Conservation (phyloP, 1,139 yeast genomes). For the Hanseniaspora sp. region DNA sequence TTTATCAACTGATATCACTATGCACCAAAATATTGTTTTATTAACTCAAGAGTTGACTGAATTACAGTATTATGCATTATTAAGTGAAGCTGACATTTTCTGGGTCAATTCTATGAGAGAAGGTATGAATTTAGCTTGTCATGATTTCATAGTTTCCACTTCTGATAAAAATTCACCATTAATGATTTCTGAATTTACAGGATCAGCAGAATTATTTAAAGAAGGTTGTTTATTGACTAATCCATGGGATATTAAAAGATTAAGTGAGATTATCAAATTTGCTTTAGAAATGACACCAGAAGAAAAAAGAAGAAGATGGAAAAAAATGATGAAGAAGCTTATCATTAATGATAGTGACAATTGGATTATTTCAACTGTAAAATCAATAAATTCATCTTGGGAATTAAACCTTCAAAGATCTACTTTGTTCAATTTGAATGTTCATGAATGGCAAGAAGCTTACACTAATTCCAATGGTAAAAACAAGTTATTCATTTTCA, state of each 20-base stretch:
- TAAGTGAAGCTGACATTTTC: slow-evolving; percentile 76
- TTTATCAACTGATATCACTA: slow-evolving; percentile 56
- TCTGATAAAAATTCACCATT: slow-evolving; percentile 66
- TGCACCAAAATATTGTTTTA: slow-evolving; percentile 70
- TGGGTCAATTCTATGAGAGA: slow-evolving; percentile 87
- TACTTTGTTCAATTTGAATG: slow-evolving; percentile 33
- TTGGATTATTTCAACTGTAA: slow-evolving; percentile 59
- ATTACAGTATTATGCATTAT: slow-evolving; percentile 76
- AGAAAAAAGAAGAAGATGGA: slow-evolving; percentile 56
- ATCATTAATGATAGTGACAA: slow-evolving; percentile 55
- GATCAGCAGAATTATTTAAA: slow-evolving; percentile 71
- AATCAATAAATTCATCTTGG: slow-evolving; percentile 51
- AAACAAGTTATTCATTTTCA: slow-evolving; percentile 45
- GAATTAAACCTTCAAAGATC: slow-evolving; percentile 40
- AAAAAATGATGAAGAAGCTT: slow-evolving; percentile 46
- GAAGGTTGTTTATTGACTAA: slow-evolving; percentile 69
- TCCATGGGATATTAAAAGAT: slow-evolving; percentile 75
- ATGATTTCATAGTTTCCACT: slow-evolving; percentile 78
- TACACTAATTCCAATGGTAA: slow-evolving; percentile 25
- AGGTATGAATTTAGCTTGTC: slow-evolving; percentile 93
- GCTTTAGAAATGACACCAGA: slow-evolving; percentile 54
- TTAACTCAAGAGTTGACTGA: slow-evolving; percentile 81
- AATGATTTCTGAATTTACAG: slow-evolving; percentile 84
- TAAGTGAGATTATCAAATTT: slow-evolving; percentile 48
- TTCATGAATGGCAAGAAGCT: slow-evolving; percentile 32